Conservation (phyloP, 257 asterid genomes). For the Primulina huaijiensis region DNA sequence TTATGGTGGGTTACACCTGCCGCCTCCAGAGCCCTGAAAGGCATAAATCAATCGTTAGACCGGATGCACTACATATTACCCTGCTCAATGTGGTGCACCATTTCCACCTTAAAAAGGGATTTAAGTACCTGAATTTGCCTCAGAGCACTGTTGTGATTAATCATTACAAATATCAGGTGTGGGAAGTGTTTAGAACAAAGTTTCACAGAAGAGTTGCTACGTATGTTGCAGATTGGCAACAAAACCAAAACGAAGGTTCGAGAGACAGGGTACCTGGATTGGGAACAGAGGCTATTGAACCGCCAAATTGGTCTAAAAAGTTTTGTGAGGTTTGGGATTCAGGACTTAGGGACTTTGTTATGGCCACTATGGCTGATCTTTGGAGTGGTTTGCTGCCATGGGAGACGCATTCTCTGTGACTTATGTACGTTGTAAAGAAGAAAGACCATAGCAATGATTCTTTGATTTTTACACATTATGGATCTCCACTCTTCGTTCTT, state of each 20-base stretch:
- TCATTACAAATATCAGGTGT: constrained; percentile 82
- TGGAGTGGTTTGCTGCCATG: constrained; percentile 56
- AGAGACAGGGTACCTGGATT: constrained; percentile 76
- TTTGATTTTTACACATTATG: constrained; percentile 22
- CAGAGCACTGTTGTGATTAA: constrained; percentile 47
- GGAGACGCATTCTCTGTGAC: constrained; percentile 27
- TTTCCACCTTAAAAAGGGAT: constrained; percentile 50
- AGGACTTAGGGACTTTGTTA: constrained; percentile 41
- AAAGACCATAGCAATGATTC: not conserved
- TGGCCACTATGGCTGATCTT: constrained; percentile 35
- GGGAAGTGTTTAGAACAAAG: constrained; percentile 84
- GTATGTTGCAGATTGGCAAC: constrained; percentile 81
- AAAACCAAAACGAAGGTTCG: constrained; percentile 51
- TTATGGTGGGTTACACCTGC: constrained; percentile 69
- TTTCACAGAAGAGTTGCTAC: constrained; percentile 71
- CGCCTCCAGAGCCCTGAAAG: constrained; percentile 57
- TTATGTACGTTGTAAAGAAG: not conserved
- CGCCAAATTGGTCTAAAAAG: constrained; percentile 54
- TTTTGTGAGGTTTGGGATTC: constrained; percentile 71
- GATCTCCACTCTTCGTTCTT: not conserved
- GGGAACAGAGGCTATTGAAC: constrained; percentile 72
- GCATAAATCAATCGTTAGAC: constrained; percentile 76
- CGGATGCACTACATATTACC: constrained; percentile 48
- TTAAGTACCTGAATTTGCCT: constrained; percentile 31
- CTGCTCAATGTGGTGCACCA: constrained; percentile 73